Percentiles rank a stretch among this genome's conserved stretches.
Evolutionary conservation across 306 rosid genomes (phyloP).

Genomic region (Castanea crenata): DNA sequence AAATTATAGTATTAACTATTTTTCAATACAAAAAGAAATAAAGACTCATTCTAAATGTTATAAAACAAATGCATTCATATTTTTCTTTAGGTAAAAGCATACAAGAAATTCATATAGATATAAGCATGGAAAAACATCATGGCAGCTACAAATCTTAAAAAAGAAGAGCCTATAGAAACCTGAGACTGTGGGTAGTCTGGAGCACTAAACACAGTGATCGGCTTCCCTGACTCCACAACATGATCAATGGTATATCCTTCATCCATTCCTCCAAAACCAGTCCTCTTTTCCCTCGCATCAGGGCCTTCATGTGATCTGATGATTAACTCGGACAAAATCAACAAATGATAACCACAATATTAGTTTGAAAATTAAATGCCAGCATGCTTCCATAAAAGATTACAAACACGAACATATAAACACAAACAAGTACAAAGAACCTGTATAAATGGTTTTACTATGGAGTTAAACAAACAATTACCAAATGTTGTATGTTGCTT

Average conservation of each 20-base stretch:
- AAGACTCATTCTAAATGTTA: background rate
- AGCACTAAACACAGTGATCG: slow-evolving; percentile 84
- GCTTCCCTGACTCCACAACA: slow-evolving; percentile 81
- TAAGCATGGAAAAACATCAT: background rate
- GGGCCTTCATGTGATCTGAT: slow-evolving; percentile 97
- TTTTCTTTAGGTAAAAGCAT: background rate
- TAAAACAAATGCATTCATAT: background rate
- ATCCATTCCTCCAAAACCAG: slow-evolving; percentile 72
- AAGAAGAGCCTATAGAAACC: slow-evolving; percentile 37
- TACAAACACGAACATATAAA: slow-evolving; percentile 22
- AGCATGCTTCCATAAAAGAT: background rate
- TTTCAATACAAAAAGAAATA: background rate
- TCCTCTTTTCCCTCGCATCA: slow-evolving; percentile 88
- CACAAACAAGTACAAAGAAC: background rate
- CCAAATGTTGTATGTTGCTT: background rate
- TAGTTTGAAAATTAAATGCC: slow-evolving; percentile 19
- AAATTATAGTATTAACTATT: background rate
- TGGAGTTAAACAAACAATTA: slow-evolving; percentile 5
- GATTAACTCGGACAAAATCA: slow-evolving; percentile 50
- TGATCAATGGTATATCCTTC: slow-evolving; percentile 90
- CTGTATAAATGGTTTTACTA: background rate
- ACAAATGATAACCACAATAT: slow-evolving; percentile 21
- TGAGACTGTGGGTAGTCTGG: slow-evolving; percentile 97
- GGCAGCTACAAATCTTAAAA: background rate
- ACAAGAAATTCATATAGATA: background rate